Base-by-base conservation (phyloP, 331 rosid genomes). In the Saraca asoca region DNA sequence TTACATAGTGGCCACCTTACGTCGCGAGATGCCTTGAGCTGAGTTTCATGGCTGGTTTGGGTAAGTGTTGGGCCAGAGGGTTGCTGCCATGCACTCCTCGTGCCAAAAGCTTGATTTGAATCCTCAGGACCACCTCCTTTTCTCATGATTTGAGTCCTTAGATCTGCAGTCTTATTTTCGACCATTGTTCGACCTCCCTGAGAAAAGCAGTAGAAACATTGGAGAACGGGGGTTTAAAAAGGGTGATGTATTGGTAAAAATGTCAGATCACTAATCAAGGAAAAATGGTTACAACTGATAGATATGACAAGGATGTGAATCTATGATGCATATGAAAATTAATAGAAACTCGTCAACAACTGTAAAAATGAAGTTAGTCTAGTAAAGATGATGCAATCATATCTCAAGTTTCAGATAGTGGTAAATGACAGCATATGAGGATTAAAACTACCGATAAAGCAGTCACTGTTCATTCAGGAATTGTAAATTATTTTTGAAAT, bases 11-110 rank as follows among this genome's bases (percentile, higher is more conserved):
- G 95, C 72, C 96, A 94, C 97, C 99, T 90, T 94, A 94, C 99
- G 91, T 94, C 99, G 82, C 97, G 97, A 57, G 99, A 88, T 82
- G 97, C 92, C 89, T 90, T 94, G 88, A 94, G 88, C 75, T 94
- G 94, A 50, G 90, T 86, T 66, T 94, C 96, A 14, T 51, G 87
- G 71, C 31, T 79, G 51, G 81, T 48, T 54, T 31, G 79, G 65
- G n/a, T 74, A 17, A 66, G 52, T 42, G 72, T 69, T 71, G 70
- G 85, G 13, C 57, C 51, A 57, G 75, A 29, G 18, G 83, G 57
- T 69, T 80, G 85, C 74, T 67, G 79, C 75, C 80, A 75, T 69
- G 80, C 60, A 42, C 49, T 76, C 51, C 79, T 80, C 65, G 24
- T 44, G 19, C 64, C 62, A 34, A 86, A 58, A 58, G 73, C 70